A percentile compares a stretch with the other conserved stretches of the same genome.
These are phyloP conservation scores for Lanmaoa rubissima DNA, from an alignment of 768 basidiomycete genomes.

Conservation along the genomic window DNA sequence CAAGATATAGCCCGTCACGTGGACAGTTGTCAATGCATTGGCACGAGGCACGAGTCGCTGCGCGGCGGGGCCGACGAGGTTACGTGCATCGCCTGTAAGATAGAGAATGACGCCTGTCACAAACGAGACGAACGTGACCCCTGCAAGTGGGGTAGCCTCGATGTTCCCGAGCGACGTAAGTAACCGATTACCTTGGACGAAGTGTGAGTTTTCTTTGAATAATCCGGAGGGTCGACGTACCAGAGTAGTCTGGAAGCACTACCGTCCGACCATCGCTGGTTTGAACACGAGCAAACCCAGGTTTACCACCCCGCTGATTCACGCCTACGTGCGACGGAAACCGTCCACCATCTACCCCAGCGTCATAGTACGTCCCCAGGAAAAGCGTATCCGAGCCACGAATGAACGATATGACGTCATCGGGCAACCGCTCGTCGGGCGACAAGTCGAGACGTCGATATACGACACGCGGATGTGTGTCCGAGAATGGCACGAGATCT, in stretches of 20 bases:
- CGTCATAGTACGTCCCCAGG: conserved; percentile 52
- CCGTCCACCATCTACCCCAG: conserved; percentile 33
- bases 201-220: background rate
- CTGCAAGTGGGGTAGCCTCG: conserved; percentile 55
- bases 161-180: conserved; percentile 66
- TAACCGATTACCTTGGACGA: conserved; percentile 51
- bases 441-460: conserved; percentile 36
- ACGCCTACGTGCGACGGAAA: conserved; percentile 63
- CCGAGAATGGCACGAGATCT: conserved; percentile 43
- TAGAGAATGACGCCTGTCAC: conserved; percentile 59
- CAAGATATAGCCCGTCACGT: conserved; percentile 50
- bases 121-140: conserved; percentile 55
- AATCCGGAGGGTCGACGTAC: conserved; percentile 20
- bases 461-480: conserved; percentile 39
- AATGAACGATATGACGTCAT: conserved; percentile 49
- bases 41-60: conserved; percentile 55
- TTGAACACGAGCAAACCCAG: conserved; percentile 58
- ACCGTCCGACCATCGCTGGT: conserved; percentile 54
- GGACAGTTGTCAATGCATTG: conserved; percentile 48
- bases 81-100: conserved; percentile 56
- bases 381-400: conserved; percentile 53
- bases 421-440: conserved; percentile 43
- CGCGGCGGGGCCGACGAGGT: conserved; percentile 41
- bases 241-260: conserved; percentile 62
- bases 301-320: conserved; percentile 63